Evolutionary conservation across 768 basidiomycete species (phyloP).

Genomic region (Psilocybe azurescens): DNA sequence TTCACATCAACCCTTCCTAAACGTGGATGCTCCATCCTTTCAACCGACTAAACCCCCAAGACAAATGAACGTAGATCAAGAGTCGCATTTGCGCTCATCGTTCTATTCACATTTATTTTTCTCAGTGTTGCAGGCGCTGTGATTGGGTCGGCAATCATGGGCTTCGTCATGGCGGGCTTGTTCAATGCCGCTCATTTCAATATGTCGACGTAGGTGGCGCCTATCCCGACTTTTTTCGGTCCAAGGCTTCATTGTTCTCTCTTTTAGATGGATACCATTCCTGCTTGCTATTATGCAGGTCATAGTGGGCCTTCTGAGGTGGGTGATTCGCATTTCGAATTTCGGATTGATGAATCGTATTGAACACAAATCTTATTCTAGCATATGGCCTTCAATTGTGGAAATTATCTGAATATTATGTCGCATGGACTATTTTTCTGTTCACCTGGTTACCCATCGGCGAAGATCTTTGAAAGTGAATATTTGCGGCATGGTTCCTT

Average conservation of each 20-base stretch:
- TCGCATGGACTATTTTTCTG: too few relatives aligned
- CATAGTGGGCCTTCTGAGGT: constrained; percentile 48
- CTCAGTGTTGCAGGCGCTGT: constrained; percentile 51
- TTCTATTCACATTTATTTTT: constrained; percentile 45
- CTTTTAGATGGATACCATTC: constrained; percentile 50
- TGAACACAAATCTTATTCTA: constrained; percentile 14
- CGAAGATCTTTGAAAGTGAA: not conserved
- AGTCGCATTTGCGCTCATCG: constrained; percentile 50
- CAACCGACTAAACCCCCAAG: constrained; percentile 24
- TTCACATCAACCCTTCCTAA: not conserved
- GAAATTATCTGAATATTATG: constrained; percentile 36
- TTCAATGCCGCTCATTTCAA: constrained; percentile 50
- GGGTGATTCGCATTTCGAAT: constrained; percentile 1
- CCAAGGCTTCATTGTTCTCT: not conserved
- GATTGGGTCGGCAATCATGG: constrained; percentile 50
- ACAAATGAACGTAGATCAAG: constrained; percentile 49
- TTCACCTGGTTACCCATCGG: not conserved
- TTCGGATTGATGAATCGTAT: constrained; percentile 2
- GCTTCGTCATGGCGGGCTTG: constrained; percentile 49
- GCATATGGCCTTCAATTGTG: constrained; percentile 51
- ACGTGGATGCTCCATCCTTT: not conserved
- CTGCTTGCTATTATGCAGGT: constrained; percentile 48
- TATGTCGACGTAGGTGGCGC: constrained; percentile 52
- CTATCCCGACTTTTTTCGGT: not conserved
- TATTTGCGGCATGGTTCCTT: not conserved